phyloP scores from a whole-genome alignment of 345 rosid genomes.

The Acer campestre region DNA sequence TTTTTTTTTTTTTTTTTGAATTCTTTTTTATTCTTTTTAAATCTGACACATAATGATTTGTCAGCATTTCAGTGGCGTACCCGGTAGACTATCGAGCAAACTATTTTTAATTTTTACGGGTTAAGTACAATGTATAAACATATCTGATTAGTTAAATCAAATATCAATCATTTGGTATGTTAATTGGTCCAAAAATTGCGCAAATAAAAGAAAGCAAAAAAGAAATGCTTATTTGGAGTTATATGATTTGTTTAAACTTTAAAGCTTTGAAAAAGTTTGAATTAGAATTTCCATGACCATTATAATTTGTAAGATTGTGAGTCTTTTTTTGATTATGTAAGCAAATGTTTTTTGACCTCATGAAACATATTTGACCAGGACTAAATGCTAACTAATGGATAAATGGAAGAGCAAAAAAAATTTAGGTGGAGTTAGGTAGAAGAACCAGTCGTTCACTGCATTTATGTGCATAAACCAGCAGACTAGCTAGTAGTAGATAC shows the following conservation, averaged over 20 bases:
- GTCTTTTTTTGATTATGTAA: neutral
- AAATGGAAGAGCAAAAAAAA: neutral
- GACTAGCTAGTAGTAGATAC: neutral
- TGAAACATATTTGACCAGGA: neutral
- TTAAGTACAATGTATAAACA: neutral
- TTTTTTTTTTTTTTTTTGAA: too few relatives aligned
- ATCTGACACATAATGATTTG: too few relatives aligned
- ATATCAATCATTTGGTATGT: slow-evolving; percentile 13
- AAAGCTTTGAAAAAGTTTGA: neutral
- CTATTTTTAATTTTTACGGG: neutral
- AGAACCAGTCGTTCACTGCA: neutral
- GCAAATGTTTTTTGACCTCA: neutral
- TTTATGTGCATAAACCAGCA: neutral
- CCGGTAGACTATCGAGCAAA: neutral
- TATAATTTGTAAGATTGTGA: neutral
- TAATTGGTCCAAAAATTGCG: slow-evolving; percentile 9
- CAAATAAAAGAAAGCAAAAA: slow-evolving; percentile 5
- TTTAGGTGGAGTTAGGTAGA: slow-evolving; percentile 10
- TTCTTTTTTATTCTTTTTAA: too few relatives aligned
- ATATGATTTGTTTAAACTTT: neutral
- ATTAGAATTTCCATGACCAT: neutral
- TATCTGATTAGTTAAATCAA: slow-evolving; percentile 11
- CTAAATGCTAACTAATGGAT: slow-evolving; percentile 1
- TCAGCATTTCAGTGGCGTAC: too few relatives aligned
- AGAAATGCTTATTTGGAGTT: neutral